Evolutionary conservation across 2,329 filamentous ascomycete species (phyloP).

Genomic region (Xylaria multiplex): DNA sequence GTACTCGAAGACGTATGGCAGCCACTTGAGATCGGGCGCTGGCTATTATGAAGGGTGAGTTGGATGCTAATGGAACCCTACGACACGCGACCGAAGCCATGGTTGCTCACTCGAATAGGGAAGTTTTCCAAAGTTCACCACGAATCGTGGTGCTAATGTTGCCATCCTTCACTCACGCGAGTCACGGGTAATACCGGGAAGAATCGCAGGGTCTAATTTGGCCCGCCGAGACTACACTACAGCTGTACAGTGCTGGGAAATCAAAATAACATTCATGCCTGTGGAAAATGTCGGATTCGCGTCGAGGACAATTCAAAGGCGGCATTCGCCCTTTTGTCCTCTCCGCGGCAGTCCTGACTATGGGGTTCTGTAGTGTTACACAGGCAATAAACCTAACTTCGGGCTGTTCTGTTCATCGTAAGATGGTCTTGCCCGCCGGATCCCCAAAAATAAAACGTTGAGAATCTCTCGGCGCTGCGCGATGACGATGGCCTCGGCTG

Average conservation of each 20-base stretch:
- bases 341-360: slow-evolving; percentile 4
- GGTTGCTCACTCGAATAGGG: slow-evolving; percentile 38
- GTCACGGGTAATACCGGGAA: slow-evolving; percentile 39
- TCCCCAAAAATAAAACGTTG: slow-evolving; percentile 32
- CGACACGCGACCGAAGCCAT: slow-evolving; percentile 44
- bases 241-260: neutral
- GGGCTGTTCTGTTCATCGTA: neutral
- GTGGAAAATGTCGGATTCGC: neutral
- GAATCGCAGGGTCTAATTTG: slow-evolving; percentile 13
- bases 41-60: slow-evolving; percentile 38
- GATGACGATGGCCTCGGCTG: slow-evolving; percentile 31
- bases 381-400: slow-evolving; percentile 7
- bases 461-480: slow-evolving; percentile 23
- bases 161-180: slow-evolving; percentile 32
- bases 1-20: slow-evolving; percentile 24
- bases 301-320: slow-evolving; percentile 9
- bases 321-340: neutral
- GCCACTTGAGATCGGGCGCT: slow-evolving; percentile 36
- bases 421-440: neutral
- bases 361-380: slow-evolving; percentile 11
- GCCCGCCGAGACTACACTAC: slow-evolving; percentile 23
- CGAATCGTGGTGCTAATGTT: slow-evolving; percentile 34
- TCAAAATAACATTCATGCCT: slow-evolving; percentile 5
- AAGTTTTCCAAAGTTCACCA: slow-evolving; percentile 38
- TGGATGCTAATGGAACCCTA: slow-evolving; percentile 35